Evolutionary conservation across 495 filamentous ascomycete genomes (phyloP).

Genomic region (Penicillium robsamsonii): DNA sequence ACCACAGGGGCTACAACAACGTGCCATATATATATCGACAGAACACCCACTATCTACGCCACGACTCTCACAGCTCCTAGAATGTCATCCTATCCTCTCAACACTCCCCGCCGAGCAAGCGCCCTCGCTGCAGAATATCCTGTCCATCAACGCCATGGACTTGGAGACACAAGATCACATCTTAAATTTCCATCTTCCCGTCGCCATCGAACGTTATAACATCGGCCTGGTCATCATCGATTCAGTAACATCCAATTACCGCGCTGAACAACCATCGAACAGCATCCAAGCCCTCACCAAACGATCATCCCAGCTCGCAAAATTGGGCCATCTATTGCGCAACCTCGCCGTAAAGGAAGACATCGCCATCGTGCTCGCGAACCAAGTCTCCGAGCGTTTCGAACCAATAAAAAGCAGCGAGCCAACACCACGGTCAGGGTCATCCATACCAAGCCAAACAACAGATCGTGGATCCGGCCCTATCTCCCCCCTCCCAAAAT

Average conservation of each 20-base stretch:
- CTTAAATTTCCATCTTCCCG: constrained; percentile 82
- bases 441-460: constrained; percentile 18
- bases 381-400: constrained; percentile 95
- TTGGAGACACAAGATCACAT: constrained; percentile 96
- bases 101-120: constrained; percentile 42
- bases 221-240: constrained; percentile 83
- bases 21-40: constrained; percentile 91
- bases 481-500: constrained; percentile 24
- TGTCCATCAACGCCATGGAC: constrained; percentile 82
- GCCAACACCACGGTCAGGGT: constrained; percentile 10
- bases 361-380: constrained; percentile 85
- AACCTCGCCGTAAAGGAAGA: constrained; percentile 67
- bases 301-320: constrained; percentile 66
- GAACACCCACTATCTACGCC: constrained; percentile 79
- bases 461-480: constrained; percentile 19
- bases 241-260: constrained; percentile 90
- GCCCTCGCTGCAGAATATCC: constrained; percentile 66
- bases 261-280: constrained; percentile 67
- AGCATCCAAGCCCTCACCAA: constrained; percentile 37
- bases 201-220: constrained; percentile 69
- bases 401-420: constrained; percentile 25
- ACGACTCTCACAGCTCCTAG: constrained; percentile 74
- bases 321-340: constrained; percentile 72
- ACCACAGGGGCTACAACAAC: constrained; percentile 64
- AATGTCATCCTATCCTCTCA: constrained; percentile 61